A percentile compares a stretch with the other conserved stretches of the same genome.
Conservation (phyloP, 2,329 filamentous ascomycete genomes). For the Calonectria hawksworthii region DNA sequence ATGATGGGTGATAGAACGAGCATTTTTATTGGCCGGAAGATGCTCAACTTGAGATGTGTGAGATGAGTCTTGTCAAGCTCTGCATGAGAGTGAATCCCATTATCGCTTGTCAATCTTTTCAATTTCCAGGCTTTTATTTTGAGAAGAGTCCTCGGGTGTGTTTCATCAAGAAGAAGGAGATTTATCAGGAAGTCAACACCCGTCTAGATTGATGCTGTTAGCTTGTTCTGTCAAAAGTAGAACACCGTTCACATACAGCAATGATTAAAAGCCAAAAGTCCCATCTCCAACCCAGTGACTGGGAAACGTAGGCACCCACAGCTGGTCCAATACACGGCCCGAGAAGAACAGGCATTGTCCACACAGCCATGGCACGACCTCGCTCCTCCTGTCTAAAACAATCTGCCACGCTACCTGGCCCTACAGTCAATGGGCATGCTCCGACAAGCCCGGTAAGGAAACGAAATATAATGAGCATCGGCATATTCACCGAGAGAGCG, state of each 20-base stretch:
- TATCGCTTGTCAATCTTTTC: neutral
- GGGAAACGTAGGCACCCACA: constrained; percentile 60
- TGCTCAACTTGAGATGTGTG: constrained; percentile 54
- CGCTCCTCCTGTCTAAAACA: constrained; percentile 66
- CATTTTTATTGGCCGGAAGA: constrained; percentile 61
- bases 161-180: constrained; percentile 7
- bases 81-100: neutral
- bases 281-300: constrained; percentile 63
- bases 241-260: constrained; percentile 2
- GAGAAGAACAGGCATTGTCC: constrained; percentile 46
- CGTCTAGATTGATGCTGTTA: neutral
- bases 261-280: constrained; percentile 65
- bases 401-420: constrained; percentile 69
- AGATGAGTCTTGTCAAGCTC: constrained; percentile 51
- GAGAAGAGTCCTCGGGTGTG: constrained; percentile 56
- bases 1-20: constrained; percentile 61
- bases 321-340: constrained; percentile 37
- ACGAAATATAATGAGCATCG: constrained; percentile 71
- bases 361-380: constrained; percentile 39
- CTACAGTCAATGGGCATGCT: constrained; percentile 70
- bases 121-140: constrained; percentile 69
- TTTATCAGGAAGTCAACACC: neutral
- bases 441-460: constrained; percentile 73
- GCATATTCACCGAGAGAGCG: constrained; percentile 39
- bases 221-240: constrained; percentile 43